phyloP scores from a whole-genome alignment of 2,329 filamentous ascomycete species.

The Aspergillus luchuensis region DNA sequence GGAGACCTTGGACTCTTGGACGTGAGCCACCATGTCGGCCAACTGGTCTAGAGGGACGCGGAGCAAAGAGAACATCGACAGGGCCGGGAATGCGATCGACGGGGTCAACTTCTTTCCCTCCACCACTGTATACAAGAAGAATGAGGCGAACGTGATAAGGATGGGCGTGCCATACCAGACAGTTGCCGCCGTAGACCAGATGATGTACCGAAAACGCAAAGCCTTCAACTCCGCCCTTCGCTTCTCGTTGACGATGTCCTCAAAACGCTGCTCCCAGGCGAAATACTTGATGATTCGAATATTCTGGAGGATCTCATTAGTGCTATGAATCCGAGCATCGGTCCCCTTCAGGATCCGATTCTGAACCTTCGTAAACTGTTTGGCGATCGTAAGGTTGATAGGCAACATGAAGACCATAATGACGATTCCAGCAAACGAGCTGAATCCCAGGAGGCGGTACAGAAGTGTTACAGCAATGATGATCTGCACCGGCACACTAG shows the following conservation, averaged over 20 bases:
- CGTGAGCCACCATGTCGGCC: slow-evolving; percentile 97
- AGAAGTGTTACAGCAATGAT: slow-evolving; percentile 77
- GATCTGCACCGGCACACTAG: slow-evolving; percentile 85
- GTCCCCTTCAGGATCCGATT: slow-evolving; percentile 91
- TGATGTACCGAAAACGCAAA: slow-evolving; percentile 77
- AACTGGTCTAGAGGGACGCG: slow-evolving; percentile 92
- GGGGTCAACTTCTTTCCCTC: slow-evolving; percentile 88
- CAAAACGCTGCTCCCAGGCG: slow-evolving; percentile 93
- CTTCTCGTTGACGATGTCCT: slow-evolving; percentile 85
- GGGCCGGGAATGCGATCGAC: slow-evolving; percentile 91
- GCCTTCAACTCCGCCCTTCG: slow-evolving; percentile 75
- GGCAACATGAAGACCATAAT: slow-evolving; percentile 89
- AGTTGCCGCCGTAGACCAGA: slow-evolving; percentile 89
- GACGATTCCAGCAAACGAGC: slow-evolving; percentile 87
- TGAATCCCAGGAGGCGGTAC: slow-evolving; percentile 87
- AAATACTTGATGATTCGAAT: slow-evolving; percentile 99
- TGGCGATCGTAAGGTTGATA: slow-evolving; percentile 85
- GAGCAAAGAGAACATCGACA: slow-evolving; percentile 92
- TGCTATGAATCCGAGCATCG: slow-evolving; percentile 92
- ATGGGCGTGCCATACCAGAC: slow-evolving; percentile 97
- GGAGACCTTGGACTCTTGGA: slow-evolving; percentile 95
- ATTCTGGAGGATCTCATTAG: slow-evolving; percentile 95
- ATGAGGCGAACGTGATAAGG: slow-evolving; percentile 94
- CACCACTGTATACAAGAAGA: slow-evolving; percentile 86
- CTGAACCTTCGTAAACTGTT: slow-evolving; percentile 80